Evolutionary conservation across 352 stramenopile genomes (phyloP).

Genomic region (Pythium inflatum): DNA sequence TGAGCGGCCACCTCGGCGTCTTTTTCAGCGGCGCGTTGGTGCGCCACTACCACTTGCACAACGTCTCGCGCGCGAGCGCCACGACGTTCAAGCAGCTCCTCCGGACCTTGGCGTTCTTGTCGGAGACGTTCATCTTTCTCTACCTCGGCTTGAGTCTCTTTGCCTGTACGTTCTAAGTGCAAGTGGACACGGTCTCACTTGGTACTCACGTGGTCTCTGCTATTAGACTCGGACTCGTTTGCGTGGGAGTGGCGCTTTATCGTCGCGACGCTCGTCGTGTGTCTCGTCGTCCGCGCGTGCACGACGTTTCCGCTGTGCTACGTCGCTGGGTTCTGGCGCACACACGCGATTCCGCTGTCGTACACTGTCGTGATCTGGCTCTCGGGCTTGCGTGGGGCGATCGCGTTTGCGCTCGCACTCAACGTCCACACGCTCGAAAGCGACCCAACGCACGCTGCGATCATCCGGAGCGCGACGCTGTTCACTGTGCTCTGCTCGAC

Average conservation of each 20-base stretch:
- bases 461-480: slow-evolving; percentile 32
- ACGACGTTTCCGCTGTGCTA: slow-evolving; percentile 41
- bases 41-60: slow-evolving; percentile 51
- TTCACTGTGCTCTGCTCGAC: slow-evolving; percentile 39
- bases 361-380: slow-evolving; percentile 74
- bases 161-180: slow-evolving; percentile 32
- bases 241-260: slow-evolving; percentile 49
- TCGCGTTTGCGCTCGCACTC: slow-evolving; percentile 33
- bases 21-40: slow-evolving; percentile 85
- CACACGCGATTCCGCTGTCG: slow-evolving; percentile 34
- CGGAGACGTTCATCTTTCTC: slow-evolving; percentile 54
- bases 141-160: slow-evolving; percentile 49
- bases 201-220: background rate
- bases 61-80: slow-evolving; percentile 38
- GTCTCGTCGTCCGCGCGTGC: slow-evolving; percentile 36
- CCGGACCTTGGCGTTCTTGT: slow-evolving; percentile 45
- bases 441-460: slow-evolving; percentile 20
- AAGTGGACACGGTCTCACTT: background rate
- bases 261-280: slow-evolving; percentile 33
- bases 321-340: slow-evolving; percentile 34
- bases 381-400: slow-evolving; percentile 73
- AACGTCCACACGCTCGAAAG: slow-evolving; percentile 37
- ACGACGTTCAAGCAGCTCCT: slow-evolving; percentile 43
- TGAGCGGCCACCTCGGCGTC: slow-evolving; percentile 90
- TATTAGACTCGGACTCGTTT: slow-evolving; percentile 39